Evolutionary conservation across 192 early-diverging fungal genomes (phyloP), one percentile per base, ranked within the genome.

Genomic region (Piromyces finnis): DNA sequence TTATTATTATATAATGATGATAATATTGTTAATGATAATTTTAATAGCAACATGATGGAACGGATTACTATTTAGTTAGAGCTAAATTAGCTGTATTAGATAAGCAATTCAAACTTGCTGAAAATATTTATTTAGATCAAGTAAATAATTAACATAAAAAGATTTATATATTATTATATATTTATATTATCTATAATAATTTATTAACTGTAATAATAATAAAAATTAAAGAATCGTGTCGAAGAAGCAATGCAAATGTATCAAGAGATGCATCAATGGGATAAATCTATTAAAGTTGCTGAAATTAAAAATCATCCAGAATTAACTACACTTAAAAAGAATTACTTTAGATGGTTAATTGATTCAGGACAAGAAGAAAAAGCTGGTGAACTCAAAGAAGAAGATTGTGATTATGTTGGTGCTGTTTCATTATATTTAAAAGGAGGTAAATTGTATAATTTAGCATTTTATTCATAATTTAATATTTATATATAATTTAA

Each of bases 181-280:
- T 32, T 32, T 32, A 32, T 6, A 32, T 32, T 32, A 3, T 6
- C 3, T 32, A 32, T 6, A 32, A 32, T 9, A 32, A 32, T 32
- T 32, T 9, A 32, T 6, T 32, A 32, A 32, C 30, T 6, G 9
- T 32, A 32, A 32, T 9, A 32, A 32, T 32, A 32, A 77, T 41
- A 36, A 29, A 29, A 5, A 78, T 22, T 29, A 77, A 78, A 86
- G 85, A 89, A 87, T 28, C 89, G 87, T 80, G 82, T 91, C 22
- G 90, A 91, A 78, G 90, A 91, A 39, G 90, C 88, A 77, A 91
- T 91, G 90, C 80, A 82, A 16, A 91, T 91, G 88, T 91, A 91
- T 83, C 90, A 91, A 83, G 89, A 91, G 77, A 83, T 91, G 83
- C 90, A 91, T 83, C 89, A 91, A 81, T 91, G 90, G 90, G 84